Base-by-base conservation (phyloP, 805 yeast genomes). In the Lachancea sp. region DNA sequence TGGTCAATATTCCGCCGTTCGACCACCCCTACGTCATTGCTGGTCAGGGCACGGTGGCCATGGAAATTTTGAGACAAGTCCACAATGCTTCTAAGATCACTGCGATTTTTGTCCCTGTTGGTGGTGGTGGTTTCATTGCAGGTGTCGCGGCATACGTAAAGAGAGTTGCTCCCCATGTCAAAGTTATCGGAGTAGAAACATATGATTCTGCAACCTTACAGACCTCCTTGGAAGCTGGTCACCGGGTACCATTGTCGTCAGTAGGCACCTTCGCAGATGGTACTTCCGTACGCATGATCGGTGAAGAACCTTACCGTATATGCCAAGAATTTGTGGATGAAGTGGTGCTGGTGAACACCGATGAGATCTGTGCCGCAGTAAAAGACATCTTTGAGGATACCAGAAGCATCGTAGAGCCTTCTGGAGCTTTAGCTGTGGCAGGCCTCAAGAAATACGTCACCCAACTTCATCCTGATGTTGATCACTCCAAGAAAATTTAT, bases 221-320 rank as follows among this genome's bases (percentile, higher is more conserved):
- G 53, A 83, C 78, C 53, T 83, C 95, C 8, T 60, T 87, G 46
- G 57, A 76, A 43, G 57, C 62, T 13, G 72, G 77, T 13, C 64
- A 77, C 41, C 72, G 82, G 48, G 77, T 74, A 9, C 58, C 69
- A 2, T 70, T 94, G 38, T 62, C 70, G 18, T 67, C 72, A n/a
- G 97, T 89, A 3, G 99, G 99, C n/a, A 69, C 84, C 7, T 92
- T 92, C 65, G 98, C 98, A 17, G 99, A 92, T 62, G 99, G 99
- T 60, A 87, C 99, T 8, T 97, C 98, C 8, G 99, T 92, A 31
- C 84, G 80, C 56, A 61, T 80, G 19, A 71, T 87, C 17, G 99
- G 99, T 45, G 84, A 80, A 45, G 98, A 94, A 64, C 84, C 96
- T 9, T 92, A 86, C 71, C 72, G 92, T 54, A 72, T 90, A 8